These are phyloP conservation scores for Smallanthus sonchifolius DNA, from an alignment of 129 eudicot species.

Conservation along the genomic window DNA sequence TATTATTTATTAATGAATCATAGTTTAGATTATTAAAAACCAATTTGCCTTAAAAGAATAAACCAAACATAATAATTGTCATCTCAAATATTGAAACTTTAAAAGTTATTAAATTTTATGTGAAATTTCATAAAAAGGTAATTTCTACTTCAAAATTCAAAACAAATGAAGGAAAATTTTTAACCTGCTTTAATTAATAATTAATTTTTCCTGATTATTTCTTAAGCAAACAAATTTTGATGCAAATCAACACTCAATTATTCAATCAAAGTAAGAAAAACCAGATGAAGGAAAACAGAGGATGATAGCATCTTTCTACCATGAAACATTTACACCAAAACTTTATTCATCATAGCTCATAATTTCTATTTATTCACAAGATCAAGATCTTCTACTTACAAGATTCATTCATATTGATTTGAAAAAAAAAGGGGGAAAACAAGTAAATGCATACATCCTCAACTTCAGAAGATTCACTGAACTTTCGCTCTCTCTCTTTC, in stretches of 20 bases:
- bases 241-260: neutral
- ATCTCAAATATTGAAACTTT: neutral
- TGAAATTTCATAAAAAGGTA: neutral
- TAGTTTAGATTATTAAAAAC: no score
- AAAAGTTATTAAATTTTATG: neutral
- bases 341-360: constrained; percentile 16
- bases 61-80: neutral
- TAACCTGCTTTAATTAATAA: neutral
- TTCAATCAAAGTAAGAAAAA: constrained; percentile 3
- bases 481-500: constrained; percentile 35
- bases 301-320: constrained; percentile 7
- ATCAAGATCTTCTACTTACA: constrained; percentile 9
- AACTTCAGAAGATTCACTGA: constrained; percentile 37
- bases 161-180: no score
- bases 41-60: no score
- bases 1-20: no score
- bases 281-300: constrained; percentile 23
- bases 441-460: neutral
- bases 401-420: neutral
- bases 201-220: neutral
- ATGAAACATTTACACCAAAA: constrained; percentile 22
- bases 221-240: neutral
- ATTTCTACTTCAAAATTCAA: no score
- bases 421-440: neutral
- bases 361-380: constrained; percentile 16